Conservation (phyloP, 768 basidiomycete species). For the Phlebiopsis flavidoalba region DNA sequence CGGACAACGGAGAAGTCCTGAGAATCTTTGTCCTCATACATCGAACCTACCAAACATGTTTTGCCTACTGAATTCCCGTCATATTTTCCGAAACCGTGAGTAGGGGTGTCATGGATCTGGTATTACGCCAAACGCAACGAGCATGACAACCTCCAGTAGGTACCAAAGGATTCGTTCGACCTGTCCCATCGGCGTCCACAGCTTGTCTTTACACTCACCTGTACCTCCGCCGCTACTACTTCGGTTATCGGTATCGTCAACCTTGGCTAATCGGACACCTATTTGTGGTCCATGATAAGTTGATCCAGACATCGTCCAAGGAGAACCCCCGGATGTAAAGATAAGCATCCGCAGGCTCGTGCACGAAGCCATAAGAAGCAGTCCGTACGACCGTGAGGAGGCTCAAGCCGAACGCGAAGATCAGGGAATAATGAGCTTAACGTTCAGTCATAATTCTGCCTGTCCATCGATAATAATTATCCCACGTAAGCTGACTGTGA, state of each 20-base stretch:
- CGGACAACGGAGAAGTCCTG: constrained; percentile 87
- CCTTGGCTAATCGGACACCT: constrained; percentile 59
- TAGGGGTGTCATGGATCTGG: constrained; percentile 4
- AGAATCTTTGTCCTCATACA: constrained; percentile 93
- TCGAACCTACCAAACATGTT: constrained; percentile 93
- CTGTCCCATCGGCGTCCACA: constrained; percentile 36
- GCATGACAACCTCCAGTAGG: not conserved
- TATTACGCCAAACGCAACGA: not conserved
- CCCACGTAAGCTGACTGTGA: not conserved
- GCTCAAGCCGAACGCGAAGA: constrained; percentile 94
- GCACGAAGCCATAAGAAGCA: constrained; percentile 91
- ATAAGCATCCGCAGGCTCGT: constrained; percentile 93
- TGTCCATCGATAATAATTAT: not conserved
- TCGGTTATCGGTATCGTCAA: constrained; percentile 31
- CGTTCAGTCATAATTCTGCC: constrained; percentile 45
- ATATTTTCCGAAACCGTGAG: constrained; percentile 87
- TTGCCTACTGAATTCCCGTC: constrained; percentile 97
- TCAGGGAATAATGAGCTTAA: constrained; percentile 90
- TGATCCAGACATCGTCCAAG: constrained; percentile 84
- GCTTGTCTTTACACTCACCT: constrained; percentile 33
- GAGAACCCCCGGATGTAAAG: constrained; percentile 97
- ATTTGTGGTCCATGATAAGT: constrained; percentile 84
- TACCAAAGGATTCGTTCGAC: constrained; percentile 38
- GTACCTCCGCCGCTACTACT: constrained; percentile 38
- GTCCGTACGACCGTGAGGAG: constrained; percentile 94